Percentiles rank a stretch among this genome's conserved stretches.
These are phyloP conservation scores for Zygotorulaspora chibaensis DNA, from an alignment of 805 yeast species.

Conservation along the genomic window DNA sequence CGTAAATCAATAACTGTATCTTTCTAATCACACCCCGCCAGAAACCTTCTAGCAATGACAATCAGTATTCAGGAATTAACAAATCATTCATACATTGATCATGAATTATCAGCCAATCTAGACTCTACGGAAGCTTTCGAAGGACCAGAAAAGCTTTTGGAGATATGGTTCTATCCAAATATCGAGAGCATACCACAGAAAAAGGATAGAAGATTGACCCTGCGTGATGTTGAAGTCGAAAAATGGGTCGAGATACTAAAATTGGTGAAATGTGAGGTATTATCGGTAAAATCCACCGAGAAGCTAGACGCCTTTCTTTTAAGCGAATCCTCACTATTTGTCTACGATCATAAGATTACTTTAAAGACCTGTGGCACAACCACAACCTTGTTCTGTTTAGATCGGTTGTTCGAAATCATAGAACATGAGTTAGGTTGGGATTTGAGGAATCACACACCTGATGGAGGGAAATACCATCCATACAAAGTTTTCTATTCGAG, in stretches of 20 bases:
- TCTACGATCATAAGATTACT: conserved; percentile 77
- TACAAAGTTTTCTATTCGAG: conserved; percentile 82
- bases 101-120: conserved; percentile 67
- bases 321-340: conserved; percentile 86
- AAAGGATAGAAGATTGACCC: conserved; percentile 39
- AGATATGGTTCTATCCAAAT: conserved; percentile 75
- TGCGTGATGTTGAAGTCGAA: conserved; percentile 59
- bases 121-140: conserved; percentile 93
- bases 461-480: conserved; percentile 36
- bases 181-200: conserved; percentile 32
- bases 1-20: background rate
- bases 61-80: conserved; percentile 33
- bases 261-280: conserved; percentile 79
- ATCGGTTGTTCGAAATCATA: conserved; percentile 54
- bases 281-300: conserved; percentile 67
- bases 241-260: conserved; percentile 74
- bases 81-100: conserved; percentile 60
- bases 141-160: conserved; percentile 93
- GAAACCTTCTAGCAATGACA: conserved; percentile 26
- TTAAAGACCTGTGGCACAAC: conserved; percentile 97
- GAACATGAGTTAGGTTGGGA: conserved; percentile 41
- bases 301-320: conserved; percentile 77
- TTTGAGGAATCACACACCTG: conserved; percentile 21
- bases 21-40: background rate
- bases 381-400: conserved; percentile 75